phyloP scores from a whole-genome alignment of 495 filamentous ascomycete species.

The Aspergillus sclerotioniger region DNA sequence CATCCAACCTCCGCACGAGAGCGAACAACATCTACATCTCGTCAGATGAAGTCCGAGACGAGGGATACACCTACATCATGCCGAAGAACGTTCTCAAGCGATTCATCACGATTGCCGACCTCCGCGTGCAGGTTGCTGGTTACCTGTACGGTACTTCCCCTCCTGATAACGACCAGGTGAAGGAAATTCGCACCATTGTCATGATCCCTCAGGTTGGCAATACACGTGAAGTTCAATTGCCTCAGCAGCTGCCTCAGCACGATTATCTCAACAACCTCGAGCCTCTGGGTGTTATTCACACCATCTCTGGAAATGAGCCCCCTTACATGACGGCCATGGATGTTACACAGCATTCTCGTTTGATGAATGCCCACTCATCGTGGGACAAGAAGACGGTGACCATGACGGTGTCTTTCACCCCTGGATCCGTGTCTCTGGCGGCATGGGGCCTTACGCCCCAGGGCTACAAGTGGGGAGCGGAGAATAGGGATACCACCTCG shows the following conservation, averaged over 20 bases:
- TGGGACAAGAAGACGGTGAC: conserved; percentile 97
- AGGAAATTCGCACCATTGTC: conserved; percentile 93
- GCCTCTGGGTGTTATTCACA: conserved; percentile 94
- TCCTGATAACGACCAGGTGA: conserved; percentile 91
- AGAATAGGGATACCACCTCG: conserved; percentile 88
- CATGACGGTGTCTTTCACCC: conserved; percentile 96
- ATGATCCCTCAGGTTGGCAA: conserved; percentile 97
- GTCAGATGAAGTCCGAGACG: conserved; percentile 81
- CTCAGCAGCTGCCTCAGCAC: conserved; percentile 90
- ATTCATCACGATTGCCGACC: conserved; percentile 97
- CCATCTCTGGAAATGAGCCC: conserved; percentile 88
- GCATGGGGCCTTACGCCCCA: conserved; percentile 88
- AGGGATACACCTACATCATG: conserved; percentile 92
- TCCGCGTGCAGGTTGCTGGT: conserved; percentile 92
- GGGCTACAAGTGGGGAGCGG: conserved; percentile 95
- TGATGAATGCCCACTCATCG: conserved; percentile 76
- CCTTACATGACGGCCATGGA: conserved; percentile 94
- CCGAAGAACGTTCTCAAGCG: conserved; percentile 98
- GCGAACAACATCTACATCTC: conserved; percentile 99
- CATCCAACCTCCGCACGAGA: conserved; percentile 89
- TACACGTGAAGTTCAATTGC: conserved; percentile 85
- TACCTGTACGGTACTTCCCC: conserved; percentile 95
- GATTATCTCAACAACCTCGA: conserved; percentile 86
- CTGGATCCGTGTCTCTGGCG: conserved; percentile 92
- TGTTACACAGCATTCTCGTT: conserved; percentile 85